Evolutionary conservation across 1,139 yeast species (phyloP), one percentile per base, ranked within the genome.

Genomic region (Protomyces macrosporus): DNA sequence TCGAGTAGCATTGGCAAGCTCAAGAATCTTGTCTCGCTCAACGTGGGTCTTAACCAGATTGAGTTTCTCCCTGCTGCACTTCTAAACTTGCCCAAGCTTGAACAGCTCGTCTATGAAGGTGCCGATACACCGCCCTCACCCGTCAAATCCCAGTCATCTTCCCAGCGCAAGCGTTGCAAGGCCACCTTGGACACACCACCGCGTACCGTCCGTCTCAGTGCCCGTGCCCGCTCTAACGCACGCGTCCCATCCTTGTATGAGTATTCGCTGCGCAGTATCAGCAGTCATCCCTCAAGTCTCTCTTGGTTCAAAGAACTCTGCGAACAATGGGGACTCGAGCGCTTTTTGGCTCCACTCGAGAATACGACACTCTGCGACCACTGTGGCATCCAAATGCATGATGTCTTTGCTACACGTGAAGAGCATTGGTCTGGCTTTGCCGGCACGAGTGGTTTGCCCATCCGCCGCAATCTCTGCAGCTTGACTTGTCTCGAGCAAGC

Each of bases 361-460:
- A 58, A 52, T 32, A 33, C n/a, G 23, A 30, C 54, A 6, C 10
- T 23, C 10, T 58, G 62, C 56, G 62, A 58, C 45, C 50, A 51
- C n/a, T 58, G 62, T 34, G 62, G 62, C 34, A 40, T 52, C 23
- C 23, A 33, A 37, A 58, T 58, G 62, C 53, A 55, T 30, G 62
- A 58, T 33, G 53, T 58, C 32, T 58, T 33, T 52, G 62, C 62
- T 51, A 58, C 62, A 33, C 45, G 62, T 6, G 62, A 58, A 35
- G 62, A 58, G 39, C 56, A 51, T 35, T 58, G 62, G 62, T 40
- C 56, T 12, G 62, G 62, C 45, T 58, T 58, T 35, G 62, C 62
- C 23, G 23, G 62, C 34, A 51, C 62, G 36, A 56, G 52, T 7
- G 62, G 62, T 16, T 39, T 58, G 23, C 62, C 62, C 33, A 58